Base-by-base conservation (phyloP, 2,329 filamentous ascomycete genomes). In the Pseudopyricularia javanii region DNA sequence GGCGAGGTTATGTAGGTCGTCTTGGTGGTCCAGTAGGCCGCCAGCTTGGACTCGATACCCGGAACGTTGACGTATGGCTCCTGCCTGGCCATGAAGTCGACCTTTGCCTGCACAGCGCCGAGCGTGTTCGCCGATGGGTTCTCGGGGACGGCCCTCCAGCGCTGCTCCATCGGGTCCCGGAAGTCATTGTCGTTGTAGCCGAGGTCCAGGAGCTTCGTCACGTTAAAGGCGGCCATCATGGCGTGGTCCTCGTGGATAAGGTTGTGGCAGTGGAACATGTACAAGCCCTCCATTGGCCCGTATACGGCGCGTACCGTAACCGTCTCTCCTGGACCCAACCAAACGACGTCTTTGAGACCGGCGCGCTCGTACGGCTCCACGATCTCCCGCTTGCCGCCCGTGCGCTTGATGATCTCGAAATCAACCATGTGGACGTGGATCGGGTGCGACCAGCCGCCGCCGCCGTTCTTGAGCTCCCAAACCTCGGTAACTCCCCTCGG, bases 401-500 rank as follows among this genome's bases (percentile, higher is more conserved):
- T 69, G n/a, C 76, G 70, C 12, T 66, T 68, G 17, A 78, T 57
- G 40, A 79, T 65, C 51, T 73, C 69, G 59, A 79, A 74, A 56
- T 78, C 75, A 52, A 80, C 69, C 1, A 79, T 65, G 57, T 79
- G 76, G 54, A 79, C 69, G 59, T 79, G 76, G 8, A 71, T 64
- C 0, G 74, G 75, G 57, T 78, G 75, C 1, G 68, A 67, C 57
- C 71, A 74, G 11, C 67, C 69, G 22, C 66, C 67, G 12, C 64
- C 66, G 33, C 56, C 47, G 59, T 79, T 76, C 47, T 66, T 62
- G 9, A 74, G 59, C 57, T 69, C 62, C 70, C 70, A 74, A 22
- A 68, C 59, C 58, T 74, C 68, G 6, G 68, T 62, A 4, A 63
- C 63, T 24, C 72, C 72, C 28, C 68, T 66, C 11, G 61, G 61